Evolutionary conservation across 2,329 filamentous ascomycete species (phyloP), one percentile per base, ranked within the genome.

Genomic region (Cladosporium sp.): DNA sequence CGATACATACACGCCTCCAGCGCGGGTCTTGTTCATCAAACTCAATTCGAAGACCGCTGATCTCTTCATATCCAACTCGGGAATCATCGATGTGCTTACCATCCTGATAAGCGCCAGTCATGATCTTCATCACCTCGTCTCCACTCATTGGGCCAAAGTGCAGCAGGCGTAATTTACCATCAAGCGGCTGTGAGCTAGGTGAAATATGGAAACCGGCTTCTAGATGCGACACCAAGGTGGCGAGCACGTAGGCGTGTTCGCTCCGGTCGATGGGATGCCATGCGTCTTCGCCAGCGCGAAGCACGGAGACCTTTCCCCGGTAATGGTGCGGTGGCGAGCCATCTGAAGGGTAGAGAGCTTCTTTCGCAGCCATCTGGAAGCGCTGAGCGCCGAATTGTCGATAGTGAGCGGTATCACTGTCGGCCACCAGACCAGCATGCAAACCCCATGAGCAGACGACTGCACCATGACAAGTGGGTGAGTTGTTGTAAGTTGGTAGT

Each of bases 371-470:
- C 84, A 96, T 90, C 59, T 86, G 82, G 75, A 97, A 97, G 19
- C 93, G 83, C 70, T 88, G 84, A 34, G 81, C 80, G 12, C 93
- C 93, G 68, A 88, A 87, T 64, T 84, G 83, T 62, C 93, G 87
- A 73, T 93, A 93, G 64, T 85, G 88, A 0, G 84, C 78, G 0
- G 92, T 95, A 73, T 97, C 93, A 73, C 89, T 94, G 76, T 97
- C 92, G 66, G 90, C 92, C 20, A 97, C 91, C 3, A 97, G 81
- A 42, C 88, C 86, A 30, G 92, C 90, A 69, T 97, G 93, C 68
- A 97, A 85, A 19, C 89, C 93, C 82, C 95, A 96, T 72, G 89
- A 94, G 45, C 87, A 88, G 1, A 97, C 92, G 20, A 97, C 90
- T 22, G 88, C 88, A 25, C 91, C 92, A 67, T 88, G 83, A 2